Evolutionary conservation across 192 early-diverging fungal species (phyloP).

Genomic region (Coemansia sp.): DNA sequence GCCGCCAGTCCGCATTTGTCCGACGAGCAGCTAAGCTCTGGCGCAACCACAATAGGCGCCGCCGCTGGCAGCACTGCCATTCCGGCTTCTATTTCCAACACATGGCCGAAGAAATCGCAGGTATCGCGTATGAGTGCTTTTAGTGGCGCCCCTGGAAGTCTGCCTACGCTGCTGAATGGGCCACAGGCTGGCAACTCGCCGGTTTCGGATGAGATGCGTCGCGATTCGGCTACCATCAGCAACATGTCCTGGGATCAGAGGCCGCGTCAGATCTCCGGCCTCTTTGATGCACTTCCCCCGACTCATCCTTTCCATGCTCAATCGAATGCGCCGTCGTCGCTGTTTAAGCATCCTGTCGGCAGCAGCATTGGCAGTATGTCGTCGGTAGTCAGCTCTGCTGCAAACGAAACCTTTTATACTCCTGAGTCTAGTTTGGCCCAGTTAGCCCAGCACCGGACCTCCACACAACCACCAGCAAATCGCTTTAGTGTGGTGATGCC

Average conservation of each 20-base stretch:
- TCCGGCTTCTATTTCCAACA: background rate
- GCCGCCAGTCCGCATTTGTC: background rate
- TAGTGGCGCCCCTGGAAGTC: conserved; percentile 13
- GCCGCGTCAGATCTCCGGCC: background rate
- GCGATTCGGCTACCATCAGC: conserved; percentile 48
- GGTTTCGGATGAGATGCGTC: conserved; percentile 5
- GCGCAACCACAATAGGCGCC: background rate
- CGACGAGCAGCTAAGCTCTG: background rate
- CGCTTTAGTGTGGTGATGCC: background rate
- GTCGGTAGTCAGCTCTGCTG: conserved; percentile 2
- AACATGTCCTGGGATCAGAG: conserved; percentile 21
- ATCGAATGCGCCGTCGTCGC: conserved; percentile 23
- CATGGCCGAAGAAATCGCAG: background rate
- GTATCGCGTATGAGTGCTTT: conserved; percentile 46
- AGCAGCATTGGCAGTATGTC: conserved; percentile 19
- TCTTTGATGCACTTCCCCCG: background rate
- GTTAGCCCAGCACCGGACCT: background rate
- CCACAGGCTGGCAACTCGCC: background rate
- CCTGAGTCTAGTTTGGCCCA: conserved; percentile 47
- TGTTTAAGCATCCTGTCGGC: conserved; percentile 33
- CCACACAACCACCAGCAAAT: background rate
- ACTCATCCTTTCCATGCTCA: background rate
- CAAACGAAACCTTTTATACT: conserved; percentile 41
- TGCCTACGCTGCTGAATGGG: conserved; percentile 2
- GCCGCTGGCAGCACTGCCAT: background rate